Percentiles rank a stretch among this genome's conserved stretches.
phyloP scores from a whole-genome alignment of 805 yeast species.

The Schwanniomyces sp. region DNA sequence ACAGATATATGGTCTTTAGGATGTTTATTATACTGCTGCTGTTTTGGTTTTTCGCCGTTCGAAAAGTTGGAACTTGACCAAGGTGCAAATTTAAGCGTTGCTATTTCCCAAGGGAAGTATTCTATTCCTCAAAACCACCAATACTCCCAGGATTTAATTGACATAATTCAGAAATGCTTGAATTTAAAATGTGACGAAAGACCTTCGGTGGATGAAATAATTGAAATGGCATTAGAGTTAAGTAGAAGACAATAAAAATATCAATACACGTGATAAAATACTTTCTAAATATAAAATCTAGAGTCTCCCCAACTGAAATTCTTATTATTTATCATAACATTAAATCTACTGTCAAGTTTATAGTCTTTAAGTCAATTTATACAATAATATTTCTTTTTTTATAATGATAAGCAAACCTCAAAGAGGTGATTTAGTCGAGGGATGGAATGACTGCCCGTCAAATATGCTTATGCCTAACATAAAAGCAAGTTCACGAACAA shows the following conservation, averaged over 20 bases:
- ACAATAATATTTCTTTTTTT: neutral
- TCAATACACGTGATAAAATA: neutral
- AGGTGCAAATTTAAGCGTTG: slow-evolving; percentile 80
- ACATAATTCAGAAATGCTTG: slow-evolving; percentile 60
- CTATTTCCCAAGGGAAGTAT: slow-evolving; percentile 68
- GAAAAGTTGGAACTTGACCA: slow-evolving; percentile 76
- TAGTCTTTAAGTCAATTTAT: neutral
- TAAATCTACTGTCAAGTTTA: too few relatives aligned
- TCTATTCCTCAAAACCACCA: slow-evolving; percentile 51
- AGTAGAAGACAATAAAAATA: slow-evolving; percentile 1
- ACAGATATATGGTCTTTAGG: slow-evolving; percentile 94
- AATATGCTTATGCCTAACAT: slow-evolving; percentile 14
- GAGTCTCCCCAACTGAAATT: neutral
- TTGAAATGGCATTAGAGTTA: slow-evolving; percentile 47
- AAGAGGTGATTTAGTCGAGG: slow-evolving; percentile 40
- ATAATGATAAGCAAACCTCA: slow-evolving; percentile 37
- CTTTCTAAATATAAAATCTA: neutral
- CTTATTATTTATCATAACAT: neutral
- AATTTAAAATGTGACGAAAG: slow-evolving; percentile 59
- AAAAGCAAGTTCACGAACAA: slow-evolving; percentile 2
- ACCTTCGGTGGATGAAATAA: slow-evolving; percentile 62
- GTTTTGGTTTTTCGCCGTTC: slow-evolving; percentile 84
- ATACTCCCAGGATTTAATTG: slow-evolving; percentile 58
- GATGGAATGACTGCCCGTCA: slow-evolving; percentile 67
- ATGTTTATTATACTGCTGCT: slow-evolving; percentile 71